Percentiles rank a stretch among this genome's conserved stretches.
Evolutionary conservation across 768 basidiomycete species (phyloP).

Genomic region (Nidula microcarpa): DNA sequence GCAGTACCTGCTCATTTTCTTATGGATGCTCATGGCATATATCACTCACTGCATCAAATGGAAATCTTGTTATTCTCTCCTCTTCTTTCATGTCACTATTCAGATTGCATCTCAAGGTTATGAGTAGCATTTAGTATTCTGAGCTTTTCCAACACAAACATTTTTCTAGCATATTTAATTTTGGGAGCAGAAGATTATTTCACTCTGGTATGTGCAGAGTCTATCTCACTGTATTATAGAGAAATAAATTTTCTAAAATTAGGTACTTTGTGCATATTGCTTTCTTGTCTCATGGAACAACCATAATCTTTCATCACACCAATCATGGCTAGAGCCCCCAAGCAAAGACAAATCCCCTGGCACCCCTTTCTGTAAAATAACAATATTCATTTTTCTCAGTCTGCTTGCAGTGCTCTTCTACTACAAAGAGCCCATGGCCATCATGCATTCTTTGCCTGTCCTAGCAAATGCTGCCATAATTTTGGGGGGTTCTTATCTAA

Average conservation of each 20-base stretch:
- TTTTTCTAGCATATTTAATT: constrained; percentile 27
- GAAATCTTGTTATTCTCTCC: constrained; percentile 25
- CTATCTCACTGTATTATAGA: background rate
- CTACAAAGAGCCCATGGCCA: constrained; percentile 21
- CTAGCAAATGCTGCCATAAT: constrained; percentile 28
- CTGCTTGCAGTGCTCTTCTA: constrained; percentile 18
- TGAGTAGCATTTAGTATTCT: constrained; percentile 28
- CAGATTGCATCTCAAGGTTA: constrained; percentile 29
- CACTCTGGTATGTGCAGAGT: background rate
- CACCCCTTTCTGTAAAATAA: background rate
- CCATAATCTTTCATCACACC: constrained; percentile 21
- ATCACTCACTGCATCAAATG: constrained; percentile 17
- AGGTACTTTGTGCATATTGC: constrained; percentile 25
- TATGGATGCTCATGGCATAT: constrained; percentile 22
- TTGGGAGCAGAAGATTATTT: constrained; percentile 8
- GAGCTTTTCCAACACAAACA: constrained; percentile 17
- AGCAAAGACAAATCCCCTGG: constrained; percentile 8
- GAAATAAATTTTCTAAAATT: background rate
- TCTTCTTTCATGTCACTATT: constrained; percentile 27
- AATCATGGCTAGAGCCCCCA: constrained; percentile 32
- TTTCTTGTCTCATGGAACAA: constrained; percentile 33
- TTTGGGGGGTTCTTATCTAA: constrained; percentile 25
- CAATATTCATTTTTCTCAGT: constrained; percentile 13
- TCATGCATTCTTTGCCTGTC: constrained; percentile 24
- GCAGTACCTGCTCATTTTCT: constrained; percentile 25